Base-by-base conservation (phyloP, 169 alveolate genomes). In the Besnoitia besnoiti region DNA sequence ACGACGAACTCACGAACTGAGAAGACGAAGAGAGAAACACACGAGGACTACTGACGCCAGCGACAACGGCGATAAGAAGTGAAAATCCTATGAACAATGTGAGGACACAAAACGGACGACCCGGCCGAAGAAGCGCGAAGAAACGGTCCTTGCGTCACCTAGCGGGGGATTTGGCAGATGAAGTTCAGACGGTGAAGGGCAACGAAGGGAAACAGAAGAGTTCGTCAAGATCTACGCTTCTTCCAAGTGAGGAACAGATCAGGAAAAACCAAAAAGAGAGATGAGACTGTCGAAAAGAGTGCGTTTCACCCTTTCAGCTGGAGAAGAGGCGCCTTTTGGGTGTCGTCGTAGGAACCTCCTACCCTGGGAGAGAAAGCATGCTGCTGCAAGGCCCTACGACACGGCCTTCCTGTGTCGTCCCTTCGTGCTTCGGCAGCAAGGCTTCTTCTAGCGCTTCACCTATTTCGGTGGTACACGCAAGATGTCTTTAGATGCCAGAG, bases 41-140 rank as follows among this genome's bases (percentile, higher is more conserved):
- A 55, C 12, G 67, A 55, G 67, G 67, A n/a, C 12, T 55, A 55
- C 30, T 16, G 67, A 55, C 67, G 67, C 67, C 67, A 3, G 67
- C 67, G 30, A 16, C 12, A 19, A n/a, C 30, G 12, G 67, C 33
- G 67, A n/a, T n/a, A 19, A 55, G 1, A 55, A 55, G 59, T 49
- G 67, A n/a, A 16, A 55, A 19, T 55, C 67, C 24, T 55, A 21
- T 5, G 24, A 55, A 55, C 67, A 16, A 55, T 8, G 30, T 55
- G 67, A 55, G 67, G 67, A 55, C 67, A 55, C 67, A n/a, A n/a
- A n/a, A n/a, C 30, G 67, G 67, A 55, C 67, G 67, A 55, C 67
- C 67, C 7, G 67, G 59, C 7, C 59, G 16, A 19, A 55, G 67
- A 55, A n/a, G 67, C 30, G 67, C 24, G 67, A 19, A 16, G 12